Conservation (phyloP, 768 basidiomycete genomes). For the Mycena belliarum region DNA sequence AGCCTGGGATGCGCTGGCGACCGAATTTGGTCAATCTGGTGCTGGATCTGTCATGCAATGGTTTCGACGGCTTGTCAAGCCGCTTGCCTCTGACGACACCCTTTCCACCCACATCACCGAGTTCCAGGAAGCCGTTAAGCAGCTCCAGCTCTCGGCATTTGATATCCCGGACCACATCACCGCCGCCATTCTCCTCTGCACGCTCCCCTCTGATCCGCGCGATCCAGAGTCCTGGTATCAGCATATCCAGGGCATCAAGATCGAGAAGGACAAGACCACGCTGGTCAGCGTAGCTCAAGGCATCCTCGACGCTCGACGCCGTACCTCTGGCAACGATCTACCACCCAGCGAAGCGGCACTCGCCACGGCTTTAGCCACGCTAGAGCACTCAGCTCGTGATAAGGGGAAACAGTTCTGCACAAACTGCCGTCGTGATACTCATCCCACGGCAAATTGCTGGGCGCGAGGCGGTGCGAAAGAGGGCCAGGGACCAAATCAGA, state of each 20-base stretch:
- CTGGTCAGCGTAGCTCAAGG: constrained; percentile 1
- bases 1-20: neutral
- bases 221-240: constrained; percentile 7
- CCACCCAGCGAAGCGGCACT: neutral
- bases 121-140: constrained; percentile 1
- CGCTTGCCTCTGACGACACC: neutral
- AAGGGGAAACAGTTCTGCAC: constrained; percentile 7
- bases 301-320: neutral
- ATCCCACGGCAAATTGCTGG: constrained; percentile 5
- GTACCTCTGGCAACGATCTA: neutral
- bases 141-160: neutral
- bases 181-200: constrained; percentile 4
- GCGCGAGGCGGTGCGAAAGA: constrained; percentile 2
- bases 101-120: neutral
- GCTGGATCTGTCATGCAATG: constrained; percentile 8
- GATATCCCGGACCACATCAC: neutral
- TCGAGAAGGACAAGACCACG: neutral
- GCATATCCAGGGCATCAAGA: constrained; percentile 4
- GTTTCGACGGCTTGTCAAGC: constrained; percentile 7
- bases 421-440: constrained; percentile 6
- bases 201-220: neutral
- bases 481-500: neutral
- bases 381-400: neutral
- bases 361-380: constrained; percentile 6
- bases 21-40: constrained; percentile 2